phyloP scores from a whole-genome alignment of 352 stramenopile genomes.

The Ophiocytium majus region DNA sequence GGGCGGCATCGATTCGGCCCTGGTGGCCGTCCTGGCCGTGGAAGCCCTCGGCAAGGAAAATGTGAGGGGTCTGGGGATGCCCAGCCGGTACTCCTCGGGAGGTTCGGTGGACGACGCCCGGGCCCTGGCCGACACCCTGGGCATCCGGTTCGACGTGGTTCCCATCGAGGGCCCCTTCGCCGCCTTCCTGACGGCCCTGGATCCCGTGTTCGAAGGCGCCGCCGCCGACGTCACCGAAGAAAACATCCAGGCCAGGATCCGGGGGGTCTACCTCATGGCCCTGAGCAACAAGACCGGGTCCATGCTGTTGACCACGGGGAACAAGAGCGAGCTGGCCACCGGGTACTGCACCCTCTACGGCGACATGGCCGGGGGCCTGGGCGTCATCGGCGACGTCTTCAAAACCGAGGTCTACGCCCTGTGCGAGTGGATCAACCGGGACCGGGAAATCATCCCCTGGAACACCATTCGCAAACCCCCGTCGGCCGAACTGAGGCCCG shows the following conservation, averaged over 20 bases:
- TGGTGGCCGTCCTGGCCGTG: neutral
- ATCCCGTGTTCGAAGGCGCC: neutral
- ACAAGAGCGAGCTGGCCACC: neutral
- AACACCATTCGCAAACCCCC: neutral
- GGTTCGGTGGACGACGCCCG: neutral
- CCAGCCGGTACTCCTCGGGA: neutral
- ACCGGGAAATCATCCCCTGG: neutral
- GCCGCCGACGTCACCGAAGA: neutral
- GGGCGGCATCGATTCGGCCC: neutral
- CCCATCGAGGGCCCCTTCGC: neutral
- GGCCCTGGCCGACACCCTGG: neutral
- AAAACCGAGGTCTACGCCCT: slow-evolving; percentile 6
- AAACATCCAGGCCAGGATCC: neutral
- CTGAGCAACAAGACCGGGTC: neutral
- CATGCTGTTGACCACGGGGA: neutral
- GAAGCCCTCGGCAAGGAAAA: neutral
- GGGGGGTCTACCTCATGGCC: neutral
- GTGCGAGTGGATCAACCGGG: neutral
- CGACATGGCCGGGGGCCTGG: neutral
- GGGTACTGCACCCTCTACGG: neutral
- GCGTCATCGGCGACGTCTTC: neutral
- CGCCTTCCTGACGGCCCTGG: neutral
- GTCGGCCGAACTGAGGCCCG: neutral
- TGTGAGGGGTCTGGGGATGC: neutral
- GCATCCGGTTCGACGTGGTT: neutral